Evolutionary conservation across 176 grass and related monocot species (phyloP), one percentile per base, ranked within the genome.

Genomic region (Bolboschoenus planiculmis): DNA sequence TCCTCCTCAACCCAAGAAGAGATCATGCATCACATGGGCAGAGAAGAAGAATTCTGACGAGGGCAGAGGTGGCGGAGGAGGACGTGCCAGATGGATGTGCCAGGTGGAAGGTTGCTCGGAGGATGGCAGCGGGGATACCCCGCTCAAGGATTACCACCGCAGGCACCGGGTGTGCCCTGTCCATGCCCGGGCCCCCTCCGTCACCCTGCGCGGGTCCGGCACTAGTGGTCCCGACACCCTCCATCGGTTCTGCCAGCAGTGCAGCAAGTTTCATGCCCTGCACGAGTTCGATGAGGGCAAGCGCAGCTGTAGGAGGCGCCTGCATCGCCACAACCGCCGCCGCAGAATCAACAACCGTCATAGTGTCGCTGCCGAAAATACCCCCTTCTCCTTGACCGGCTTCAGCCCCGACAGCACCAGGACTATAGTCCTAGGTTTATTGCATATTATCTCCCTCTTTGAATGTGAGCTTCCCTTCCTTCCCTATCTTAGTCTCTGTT

Each of bases 201-300:
- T 87, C 30, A 10, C 34, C 42, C 84, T 97, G 2, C 74, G 78
- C 74, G 79, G 81, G 2, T 39, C 65, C 10, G 58, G 3, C 7
- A 70, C n/a, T n/a, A n/a, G n/a, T n/a, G n/a, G n/a, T n/a, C n/a
- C n/a, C n/a, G n/a, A 24, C n/a, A 29, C 59, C 18, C 87, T 90
- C 70, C 80, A 90, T 55, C 91, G 94, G 6, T 97, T 97, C 85
- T 97, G 92, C 65, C 94, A 97, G 86, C 92, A 97, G 68, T 94
- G 94, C 77, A 97, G 94, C 87, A 97, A 90, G 71, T 97, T 97
- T 79, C 94, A 97, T 59, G 83, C 88, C 83, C 85, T 94, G 81
- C 84, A 97, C 78, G 94, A 97, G 86, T 97, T 97, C 24, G 94
- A 97, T 80, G 88, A 91, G 86, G 94, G 81, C 51, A 97, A 97